Conservation (phyloP, 148 eudicot genomes). For the Heliosperma pusillum region DNA sequence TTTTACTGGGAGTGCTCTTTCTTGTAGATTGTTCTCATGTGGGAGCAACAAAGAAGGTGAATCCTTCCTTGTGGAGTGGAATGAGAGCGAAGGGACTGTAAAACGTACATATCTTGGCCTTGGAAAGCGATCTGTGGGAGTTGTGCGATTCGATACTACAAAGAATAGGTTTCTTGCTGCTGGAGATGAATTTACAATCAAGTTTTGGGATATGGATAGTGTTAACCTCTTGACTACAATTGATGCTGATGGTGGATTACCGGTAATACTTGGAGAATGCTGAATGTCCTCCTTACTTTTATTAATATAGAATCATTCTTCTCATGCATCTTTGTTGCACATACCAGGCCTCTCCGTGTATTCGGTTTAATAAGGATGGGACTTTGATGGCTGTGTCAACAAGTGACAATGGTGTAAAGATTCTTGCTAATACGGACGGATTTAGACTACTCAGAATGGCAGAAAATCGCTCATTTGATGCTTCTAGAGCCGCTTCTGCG, state of each 20-base stretch:
- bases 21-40: conserved; percentile 79
- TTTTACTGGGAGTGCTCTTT: conserved; percentile 6
- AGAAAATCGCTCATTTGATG: conserved; percentile 66
- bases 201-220: conserved; percentile 96
- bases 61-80: conserved; percentile 92
- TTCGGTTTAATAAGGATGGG: conserved; percentile 88
- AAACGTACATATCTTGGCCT: conserved; percentile 76
- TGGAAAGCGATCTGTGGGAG: conserved; percentile 64
- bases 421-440: conserved; percentile 79
- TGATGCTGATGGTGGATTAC: conserved; percentile 87
- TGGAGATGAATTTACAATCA: conserved; percentile 72
- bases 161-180: conserved; percentile 80
- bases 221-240: conserved; percentile 50
- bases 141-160: conserved; percentile 91
- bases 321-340: conserved; percentile 22
- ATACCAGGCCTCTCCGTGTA: conserved; percentile 74
- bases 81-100: conserved; percentile 90
- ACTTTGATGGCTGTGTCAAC: conserved; percentile 85
- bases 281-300: conserved; percentile 13
- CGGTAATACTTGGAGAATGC: conserved; percentile 39
- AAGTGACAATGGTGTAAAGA: conserved; percentile 77
- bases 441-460: conserved; percentile 44
- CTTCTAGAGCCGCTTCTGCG: conserved; percentile 56
- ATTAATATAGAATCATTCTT: not conserved
- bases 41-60: conserved; percentile 95